Evolutionary conservation across 2,329 filamentous ascomycete species (phyloP), one percentile per base, ranked within the genome.

Genomic region (Paecilomyces formosus): DNA sequence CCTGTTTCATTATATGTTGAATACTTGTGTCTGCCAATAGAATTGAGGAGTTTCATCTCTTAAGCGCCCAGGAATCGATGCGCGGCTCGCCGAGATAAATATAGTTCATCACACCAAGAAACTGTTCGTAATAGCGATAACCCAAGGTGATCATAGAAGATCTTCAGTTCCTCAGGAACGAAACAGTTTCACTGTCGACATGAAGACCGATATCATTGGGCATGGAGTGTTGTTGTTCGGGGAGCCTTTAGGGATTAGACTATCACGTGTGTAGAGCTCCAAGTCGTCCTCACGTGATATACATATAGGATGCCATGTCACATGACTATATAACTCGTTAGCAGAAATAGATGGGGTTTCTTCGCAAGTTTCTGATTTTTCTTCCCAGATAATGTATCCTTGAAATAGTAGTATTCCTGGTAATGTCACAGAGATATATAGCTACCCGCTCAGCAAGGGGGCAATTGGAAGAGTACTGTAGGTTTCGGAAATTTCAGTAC

Each of bases 31-130:
- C 53, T 58, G 63, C 67, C 64, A 65, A 70, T 69, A 64, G 62
- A 61, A 65, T 64, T 59, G 60, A 58, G 61, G 56, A 66, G 67
- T 66, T 67, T 63, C 66, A 66, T 45, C 65, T 62, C 60, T 62
- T 73, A 72, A 72, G 71, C 71, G 70, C 70, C 70, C 61, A 61
- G 60, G 64, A 58, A 64, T 60, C 63, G 62, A 63, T 65, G 62
- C 72, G 70, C 68, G 68, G 66, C 65, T 72, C 65, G 65, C 63
- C 64, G 62, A 65, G 62, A 65, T 65, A 62, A 60, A 60, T 57
- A 58, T 63, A 65, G 62, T 64, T 61, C 63, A 53, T 24, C 24
- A 15, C 11, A 9, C 22, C 22, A n/a, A 28, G 50, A 28, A 21
- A 15, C 6, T 24, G 26, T 21, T 26, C 31, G 22, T 35, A 45